These are phyloP conservation scores for Ligustrum vulgare DNA, from an alignment of 257 asterid species.

Conservation along the genomic window DNA sequence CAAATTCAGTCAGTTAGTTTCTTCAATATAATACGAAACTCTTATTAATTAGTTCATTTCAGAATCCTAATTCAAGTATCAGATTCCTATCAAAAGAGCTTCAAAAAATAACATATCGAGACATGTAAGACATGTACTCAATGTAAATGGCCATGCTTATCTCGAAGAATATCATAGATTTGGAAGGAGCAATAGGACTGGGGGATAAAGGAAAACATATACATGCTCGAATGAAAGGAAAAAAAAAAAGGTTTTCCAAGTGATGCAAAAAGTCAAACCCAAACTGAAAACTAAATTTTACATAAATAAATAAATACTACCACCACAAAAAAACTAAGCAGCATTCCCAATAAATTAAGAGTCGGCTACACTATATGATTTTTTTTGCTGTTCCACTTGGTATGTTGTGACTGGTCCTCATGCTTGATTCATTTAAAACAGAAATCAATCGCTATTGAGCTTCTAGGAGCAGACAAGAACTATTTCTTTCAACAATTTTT, in stretches of 20 bases:
- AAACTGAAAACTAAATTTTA: not conserved
- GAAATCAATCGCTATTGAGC: too few relatives aligned
- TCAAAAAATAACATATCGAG: not conserved
- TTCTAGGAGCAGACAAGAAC: not conserved
- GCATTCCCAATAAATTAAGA: too few relatives aligned
- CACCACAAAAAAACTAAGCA: too few relatives aligned
- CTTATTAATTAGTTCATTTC: too few relatives aligned
- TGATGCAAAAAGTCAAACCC: not conserved
- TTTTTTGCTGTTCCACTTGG: too few relatives aligned
- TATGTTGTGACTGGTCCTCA: too few relatives aligned
- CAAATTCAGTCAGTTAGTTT: too few relatives aligned
- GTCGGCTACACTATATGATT: too few relatives aligned
- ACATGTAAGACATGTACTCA: constrained; percentile 1
- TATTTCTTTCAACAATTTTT: not conserved
- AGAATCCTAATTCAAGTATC: too few relatives aligned
- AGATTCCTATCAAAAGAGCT: too few relatives aligned
- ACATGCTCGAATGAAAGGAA: not conserved
- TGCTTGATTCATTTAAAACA: too few relatives aligned
- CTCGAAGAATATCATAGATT: not conserved
- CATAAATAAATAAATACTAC: not conserved
- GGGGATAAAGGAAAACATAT: not conserved
- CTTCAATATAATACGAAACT: too few relatives aligned
- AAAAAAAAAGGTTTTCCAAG: not conserved
- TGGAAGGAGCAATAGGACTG: not conserved
- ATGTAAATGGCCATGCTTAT: not conserved